These are phyloP conservation scores for Albizia julibrissin DNA, from an alignment of 306 rosid genomes.

Conservation along the genomic window DNA sequence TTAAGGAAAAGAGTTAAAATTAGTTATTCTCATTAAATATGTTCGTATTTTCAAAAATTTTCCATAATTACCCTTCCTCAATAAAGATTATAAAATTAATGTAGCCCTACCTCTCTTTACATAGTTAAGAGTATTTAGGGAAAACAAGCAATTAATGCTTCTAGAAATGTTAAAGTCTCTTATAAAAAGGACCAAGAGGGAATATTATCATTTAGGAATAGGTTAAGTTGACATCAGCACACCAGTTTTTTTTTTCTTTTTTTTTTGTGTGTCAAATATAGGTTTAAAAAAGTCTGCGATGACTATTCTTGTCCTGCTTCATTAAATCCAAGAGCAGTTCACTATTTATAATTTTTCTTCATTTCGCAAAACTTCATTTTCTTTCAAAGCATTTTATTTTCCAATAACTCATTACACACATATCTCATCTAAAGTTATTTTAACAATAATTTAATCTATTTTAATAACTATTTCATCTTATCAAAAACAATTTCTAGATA, in stretches of 20 bases:
- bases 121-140: background rate
- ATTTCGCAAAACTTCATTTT: background rate
- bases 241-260: background rate
- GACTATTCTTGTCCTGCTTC: background rate
- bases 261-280: background rate
- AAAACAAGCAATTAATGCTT: background rate
- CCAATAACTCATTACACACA: background rate
- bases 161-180: background rate
- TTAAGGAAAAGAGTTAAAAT: background rate
- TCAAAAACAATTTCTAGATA: background rate
- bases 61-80: background rate
- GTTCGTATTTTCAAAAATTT: background rate
- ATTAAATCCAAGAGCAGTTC: background rate
- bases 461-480: background rate
- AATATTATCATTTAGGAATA: background rate
- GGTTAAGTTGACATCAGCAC: background rate
- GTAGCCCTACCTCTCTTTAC: background rate
- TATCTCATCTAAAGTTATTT: background rate
- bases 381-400: background rate
- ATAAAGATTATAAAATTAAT: background rate
- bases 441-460: background rate
- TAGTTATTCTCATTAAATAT: background rate
- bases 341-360: background rate
- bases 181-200: background rate
- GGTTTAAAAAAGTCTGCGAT: background rate